A percentile compares a stretch with the other conserved stretches of the same genome.
phyloP scores from a whole-genome alignment of 176 grass and related monocot species.

The Eragrostis nindensis region DNA sequence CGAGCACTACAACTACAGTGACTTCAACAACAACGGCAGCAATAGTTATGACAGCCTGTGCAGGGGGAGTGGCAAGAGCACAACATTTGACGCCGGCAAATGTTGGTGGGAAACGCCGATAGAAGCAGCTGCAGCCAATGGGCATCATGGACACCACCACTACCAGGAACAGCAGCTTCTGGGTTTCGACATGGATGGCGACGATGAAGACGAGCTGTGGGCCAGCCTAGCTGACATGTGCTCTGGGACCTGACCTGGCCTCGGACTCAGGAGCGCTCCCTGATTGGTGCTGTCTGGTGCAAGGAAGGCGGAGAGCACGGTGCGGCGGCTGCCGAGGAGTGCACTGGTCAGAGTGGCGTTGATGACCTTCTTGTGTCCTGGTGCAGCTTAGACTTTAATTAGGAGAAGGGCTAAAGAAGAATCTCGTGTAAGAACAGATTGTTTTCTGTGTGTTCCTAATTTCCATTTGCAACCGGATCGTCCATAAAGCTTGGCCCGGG shows the following conservation, averaged over 20 bases:
- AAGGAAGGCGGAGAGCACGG: slow-evolving; percentile 44
- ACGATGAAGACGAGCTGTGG: slow-evolving; percentile 62
- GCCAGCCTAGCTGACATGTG: slow-evolving; percentile 70
- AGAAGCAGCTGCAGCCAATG: slow-evolving; percentile 28
- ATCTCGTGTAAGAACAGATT: slow-evolving; percentile 42
- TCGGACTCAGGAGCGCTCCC: neutral
- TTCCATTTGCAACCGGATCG: neutral
- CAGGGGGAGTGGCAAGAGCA: slow-evolving; percentile 1
- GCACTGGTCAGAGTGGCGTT: slow-evolving; percentile 42
- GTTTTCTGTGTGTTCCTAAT: slow-evolving; percentile 19
- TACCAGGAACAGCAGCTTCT: slow-evolving; percentile 32
- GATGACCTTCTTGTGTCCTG: slow-evolving; percentile 47
- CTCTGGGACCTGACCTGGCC: slow-evolving; percentile 39
- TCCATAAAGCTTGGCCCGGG: slow-evolving; percentile 28
- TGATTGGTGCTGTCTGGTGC: slow-evolving; percentile 48
- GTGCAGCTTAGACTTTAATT: slow-evolving; percentile 26
- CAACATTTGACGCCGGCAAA: slow-evolving; percentile 32
- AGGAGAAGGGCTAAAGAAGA: slow-evolving; percentile 18
- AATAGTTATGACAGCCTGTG: slow-evolving; percentile 36
- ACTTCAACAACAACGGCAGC: neutral
- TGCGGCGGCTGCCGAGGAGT: slow-evolving; percentile 37
- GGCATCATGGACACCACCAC: slow-evolving; percentile 22
- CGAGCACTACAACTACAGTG: slow-evolving; percentile 26
- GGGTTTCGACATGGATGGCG: slow-evolving; percentile 33
- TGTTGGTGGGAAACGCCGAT: slow-evolving; percentile 41